Evolutionary conservation across 805 yeast genomes (phyloP), one percentile per base, ranked within the genome.

Genomic region (Dipodascopsis uninucleata): DNA sequence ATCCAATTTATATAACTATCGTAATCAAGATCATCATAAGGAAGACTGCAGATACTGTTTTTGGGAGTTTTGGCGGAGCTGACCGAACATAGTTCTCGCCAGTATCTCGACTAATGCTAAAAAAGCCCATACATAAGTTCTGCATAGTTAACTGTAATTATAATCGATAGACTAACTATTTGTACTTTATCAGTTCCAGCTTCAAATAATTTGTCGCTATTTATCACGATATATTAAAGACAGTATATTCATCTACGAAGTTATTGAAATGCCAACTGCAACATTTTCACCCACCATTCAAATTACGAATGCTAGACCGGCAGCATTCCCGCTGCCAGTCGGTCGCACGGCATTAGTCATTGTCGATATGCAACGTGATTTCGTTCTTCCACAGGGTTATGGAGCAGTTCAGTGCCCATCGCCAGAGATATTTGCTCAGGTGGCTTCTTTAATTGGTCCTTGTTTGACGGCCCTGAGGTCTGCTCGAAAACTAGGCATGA

Each of bases 311-410:
- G 57, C 60, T 5, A 44, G 39, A 14, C 61, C 61, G 3, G 52
- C 53, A 33, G 40, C 54, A 17, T 58, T 58, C 41, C 52, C 51
- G 29, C 55, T 58, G 9, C 58, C 59, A 16, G 45, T 31, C 14
- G 49, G 46, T 21, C 48, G 59, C 28, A 53, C 62, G 2, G 67
- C 65, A 4, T 45, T 63, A 20, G 35, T 63, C 22, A 59, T 63
- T 41, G 61, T 63, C 25, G 66, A 63, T 43, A 62, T 63, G 66
- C 67, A 63, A 42, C 45, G 66, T 39, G 67, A 63, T 47, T 63
- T 63, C 37, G 57, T 62, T 4, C 52, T 56, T 45, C 47, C 60
- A 21, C 57, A 60, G 3, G 67, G 67, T 9, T 63, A 63, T 46
- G 61, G 61, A 16, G 57, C 56, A 17, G 47, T 56, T 29, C 61